Conservation (phyloP, 306 rosid genomes). For the Nissolia schottii region DNA sequence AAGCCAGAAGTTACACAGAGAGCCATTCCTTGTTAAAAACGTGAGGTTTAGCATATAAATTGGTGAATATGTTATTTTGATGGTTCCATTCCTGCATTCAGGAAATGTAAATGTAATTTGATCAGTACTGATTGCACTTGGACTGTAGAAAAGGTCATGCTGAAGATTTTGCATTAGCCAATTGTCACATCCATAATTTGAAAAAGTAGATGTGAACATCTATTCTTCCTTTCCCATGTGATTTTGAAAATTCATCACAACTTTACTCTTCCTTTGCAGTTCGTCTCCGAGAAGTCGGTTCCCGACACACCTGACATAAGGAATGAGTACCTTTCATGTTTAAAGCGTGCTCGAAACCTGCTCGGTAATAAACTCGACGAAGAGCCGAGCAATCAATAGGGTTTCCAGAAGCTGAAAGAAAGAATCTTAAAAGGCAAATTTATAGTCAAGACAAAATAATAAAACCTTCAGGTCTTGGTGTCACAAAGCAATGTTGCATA, state of each 20-base stretch:
- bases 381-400: conserved; percentile 14
- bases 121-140: background rate
- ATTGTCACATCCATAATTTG: background rate
- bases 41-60: no score
- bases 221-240: background rate
- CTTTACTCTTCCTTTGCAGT: conserved; percentile 42
- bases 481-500: background rate
- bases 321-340: conserved; percentile 63
- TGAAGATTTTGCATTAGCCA: background rate
- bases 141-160: background rate
- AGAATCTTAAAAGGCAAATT: conserved; percentile 34
- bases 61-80: no score
- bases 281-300: conserved; percentile 39
- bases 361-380: conserved; percentile 17
- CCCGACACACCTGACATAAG: conserved; percentile 52
- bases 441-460: conserved; percentile 17
- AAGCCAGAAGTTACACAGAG: no score
- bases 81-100: no score
- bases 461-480: conserved; percentile 3
- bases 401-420: conserved; percentile 37
- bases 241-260: background rate
- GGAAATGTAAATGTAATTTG: no score
- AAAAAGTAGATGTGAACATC: background rate
- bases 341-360: conserved; percentile 56
- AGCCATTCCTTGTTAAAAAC: no score